These are phyloP conservation scores for Coniochaeta sp. DNA, from an alignment of 2,329 filamentous ascomycete species.

Conservation along the genomic window DNA sequence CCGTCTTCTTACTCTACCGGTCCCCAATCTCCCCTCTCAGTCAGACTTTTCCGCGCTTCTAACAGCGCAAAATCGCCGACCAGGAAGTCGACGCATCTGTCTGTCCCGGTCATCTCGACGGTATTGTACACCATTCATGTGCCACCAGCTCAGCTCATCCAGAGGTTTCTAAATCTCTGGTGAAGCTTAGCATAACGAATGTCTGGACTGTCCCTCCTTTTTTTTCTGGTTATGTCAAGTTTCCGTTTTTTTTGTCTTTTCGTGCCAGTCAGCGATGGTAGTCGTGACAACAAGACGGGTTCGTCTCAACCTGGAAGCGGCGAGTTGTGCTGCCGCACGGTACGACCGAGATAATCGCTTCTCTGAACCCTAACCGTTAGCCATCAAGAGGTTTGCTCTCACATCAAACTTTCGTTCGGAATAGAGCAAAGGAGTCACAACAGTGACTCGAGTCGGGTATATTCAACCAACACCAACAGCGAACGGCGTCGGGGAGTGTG, in stretches of 20 bases:
- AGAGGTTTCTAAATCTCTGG: not conserved
- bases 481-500: not conserved
- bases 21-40: not conserved
- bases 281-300: not conserved
- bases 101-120: not conserved
- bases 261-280: not conserved
- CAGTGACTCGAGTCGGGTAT: not conserved
- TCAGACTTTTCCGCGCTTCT: not conserved
- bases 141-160: not conserved
- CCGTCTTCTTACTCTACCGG: too few relatives aligned
- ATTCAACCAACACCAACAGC: not conserved
- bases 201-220: not conserved
- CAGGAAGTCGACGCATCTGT: not conserved
- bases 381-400: not conserved
- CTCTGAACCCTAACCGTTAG: not conserved
- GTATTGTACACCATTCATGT: too few relatives aligned
- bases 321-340: not conserved
- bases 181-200: not conserved
- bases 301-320: not conserved
- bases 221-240: not conserved
- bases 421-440: not conserved
- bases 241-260: not conserved
- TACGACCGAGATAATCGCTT: not conserved
- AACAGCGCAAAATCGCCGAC: not conserved
- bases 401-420: constrained; percentile 1